phyloP scores from a whole-genome alignment of 1,284 basidiomycete genomes.

The Ganoderma sinense region DNA sequence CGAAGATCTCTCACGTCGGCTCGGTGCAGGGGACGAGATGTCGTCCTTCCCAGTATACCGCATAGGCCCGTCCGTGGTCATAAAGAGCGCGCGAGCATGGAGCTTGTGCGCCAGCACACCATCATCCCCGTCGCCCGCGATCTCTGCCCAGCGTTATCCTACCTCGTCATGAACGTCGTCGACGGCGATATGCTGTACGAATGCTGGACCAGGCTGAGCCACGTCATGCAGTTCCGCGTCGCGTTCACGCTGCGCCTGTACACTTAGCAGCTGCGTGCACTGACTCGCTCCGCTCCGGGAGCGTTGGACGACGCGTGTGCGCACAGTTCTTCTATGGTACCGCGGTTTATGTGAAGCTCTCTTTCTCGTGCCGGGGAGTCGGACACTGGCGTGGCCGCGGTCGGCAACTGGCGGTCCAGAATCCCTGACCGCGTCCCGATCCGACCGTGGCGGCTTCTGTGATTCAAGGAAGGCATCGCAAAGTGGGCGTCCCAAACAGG shows the following conservation, averaged over 20 bases:
- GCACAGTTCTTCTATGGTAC: no score
- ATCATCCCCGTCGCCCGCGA: constrained; percentile 35
- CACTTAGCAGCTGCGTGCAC: constrained; percentile 30
- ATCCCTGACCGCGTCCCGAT: no score
- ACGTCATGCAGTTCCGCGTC: constrained; percentile 34
- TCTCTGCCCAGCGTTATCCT: background rate
- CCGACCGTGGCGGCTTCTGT: no score
- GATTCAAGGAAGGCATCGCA: no score
- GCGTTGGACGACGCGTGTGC: no score
- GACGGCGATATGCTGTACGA: constrained; percentile 32
- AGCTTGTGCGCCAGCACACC: constrained; percentile 31
- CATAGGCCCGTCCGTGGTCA: constrained; percentile 8
- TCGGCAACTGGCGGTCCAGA: no score
- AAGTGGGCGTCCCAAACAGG: no score
- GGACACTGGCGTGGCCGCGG: no score
- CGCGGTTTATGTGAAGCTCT: no score
- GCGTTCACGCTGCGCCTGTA: constrained; percentile 38
- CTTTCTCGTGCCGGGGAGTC: no score
- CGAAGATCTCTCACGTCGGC: constrained; percentile 6
- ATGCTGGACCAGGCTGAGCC: constrained; percentile 31
- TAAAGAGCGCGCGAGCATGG: constrained; percentile 30
- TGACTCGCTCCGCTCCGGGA: constrained; percentile 17
- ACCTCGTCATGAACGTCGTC: constrained; percentile 34
- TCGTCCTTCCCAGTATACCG: background rate
- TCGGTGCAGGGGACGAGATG: background rate